Percentiles rank a stretch among this genome's conserved stretches.
Evolutionary conservation across 257 asterid species (phyloP).

Genomic region (Thymus quinquecostatus): DNA sequence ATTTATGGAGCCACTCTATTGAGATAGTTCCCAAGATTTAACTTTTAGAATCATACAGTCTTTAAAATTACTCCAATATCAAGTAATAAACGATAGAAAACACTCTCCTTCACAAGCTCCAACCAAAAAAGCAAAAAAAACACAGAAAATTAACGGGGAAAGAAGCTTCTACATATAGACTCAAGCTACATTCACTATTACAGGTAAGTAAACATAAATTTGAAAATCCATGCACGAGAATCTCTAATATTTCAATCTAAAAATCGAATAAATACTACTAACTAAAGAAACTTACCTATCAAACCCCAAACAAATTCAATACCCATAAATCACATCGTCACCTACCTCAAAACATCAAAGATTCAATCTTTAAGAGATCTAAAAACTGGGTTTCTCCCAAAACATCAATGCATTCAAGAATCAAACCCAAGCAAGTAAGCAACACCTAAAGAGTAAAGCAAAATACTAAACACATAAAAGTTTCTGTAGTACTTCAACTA

Average conservation of each 20-base stretch:
- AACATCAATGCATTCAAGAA: not conserved
- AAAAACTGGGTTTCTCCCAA: conserved; percentile 5
- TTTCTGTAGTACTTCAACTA: not conserved
- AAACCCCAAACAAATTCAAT: conserved; percentile 12
- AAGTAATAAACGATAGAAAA: not conserved
- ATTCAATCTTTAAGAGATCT: conserved; percentile 28
- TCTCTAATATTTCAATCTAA: not conserved
- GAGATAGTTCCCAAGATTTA: too few species aligned
- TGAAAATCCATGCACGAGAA: conserved; percentile 7
- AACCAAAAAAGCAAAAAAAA: not conserved
- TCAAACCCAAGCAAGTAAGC: not conserved
- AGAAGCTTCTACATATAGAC: not conserved
- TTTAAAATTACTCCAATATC: not conserved
- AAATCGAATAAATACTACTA: not conserved
- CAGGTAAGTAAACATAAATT: too few species aligned
- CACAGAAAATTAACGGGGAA: too few species aligned
- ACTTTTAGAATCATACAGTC: not conserved
- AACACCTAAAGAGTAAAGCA: not conserved
- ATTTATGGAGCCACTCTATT: too few species aligned
- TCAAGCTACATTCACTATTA: conserved; percentile 6
- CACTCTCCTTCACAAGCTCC: not conserved
- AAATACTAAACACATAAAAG: not conserved
- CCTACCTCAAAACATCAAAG: conserved; percentile 5
- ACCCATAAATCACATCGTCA: conserved; percentile 9
- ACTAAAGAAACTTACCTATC: too few species aligned